phyloP scores from a whole-genome alignment of 2,329 filamentous ascomycete species.

The Diaporthe eres region DNA sequence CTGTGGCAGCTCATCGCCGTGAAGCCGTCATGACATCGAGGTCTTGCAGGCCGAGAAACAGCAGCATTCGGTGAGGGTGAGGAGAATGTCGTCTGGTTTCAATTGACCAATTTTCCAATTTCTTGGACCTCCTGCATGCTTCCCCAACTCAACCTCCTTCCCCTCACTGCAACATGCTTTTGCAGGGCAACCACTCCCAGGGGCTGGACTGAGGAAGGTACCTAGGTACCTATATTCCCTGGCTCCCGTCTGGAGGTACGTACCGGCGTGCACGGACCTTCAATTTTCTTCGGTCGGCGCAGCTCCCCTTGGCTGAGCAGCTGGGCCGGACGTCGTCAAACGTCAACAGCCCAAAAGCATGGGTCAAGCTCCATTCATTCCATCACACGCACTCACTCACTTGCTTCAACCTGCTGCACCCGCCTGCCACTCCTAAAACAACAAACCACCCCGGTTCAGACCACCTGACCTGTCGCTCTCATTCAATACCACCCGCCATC shows the following conservation, averaged over 20 bases:
- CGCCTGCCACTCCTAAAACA: neutral
- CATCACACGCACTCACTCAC: neutral
- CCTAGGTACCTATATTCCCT: neutral
- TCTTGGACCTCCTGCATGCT: neutral
- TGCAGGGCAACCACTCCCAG: constrained; percentile 1
- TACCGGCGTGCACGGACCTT: constrained; percentile 13
- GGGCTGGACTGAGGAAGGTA: neutral
- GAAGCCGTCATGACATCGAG: constrained; percentile 7
- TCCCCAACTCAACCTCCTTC: neutral
- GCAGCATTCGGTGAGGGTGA: neutral
- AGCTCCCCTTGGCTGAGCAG: neutral
- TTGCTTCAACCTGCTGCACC: constrained; percentile 4
- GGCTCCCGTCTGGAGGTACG: neutral
- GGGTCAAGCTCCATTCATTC: constrained; percentile 19
- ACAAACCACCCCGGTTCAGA: neutral
- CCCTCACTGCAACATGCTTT: constrained; percentile 26
- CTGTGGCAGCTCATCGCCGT: constrained; percentile 31
- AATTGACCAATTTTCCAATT: neutral
- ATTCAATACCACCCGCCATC: constrained; percentile 43
- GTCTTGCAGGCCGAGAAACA: neutral
- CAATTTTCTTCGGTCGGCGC: constrained; percentile 7
- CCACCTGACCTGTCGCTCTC: neutral
- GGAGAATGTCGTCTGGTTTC: neutral
- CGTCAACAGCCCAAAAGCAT: constrained; percentile 26
- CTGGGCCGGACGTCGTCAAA: neutral